A percentile compares a stretch with the other conserved stretches of the same genome.
Conservation (phyloP, 2,329 filamentous ascomycete genomes). For the Scedosporium dehoogii region DNA sequence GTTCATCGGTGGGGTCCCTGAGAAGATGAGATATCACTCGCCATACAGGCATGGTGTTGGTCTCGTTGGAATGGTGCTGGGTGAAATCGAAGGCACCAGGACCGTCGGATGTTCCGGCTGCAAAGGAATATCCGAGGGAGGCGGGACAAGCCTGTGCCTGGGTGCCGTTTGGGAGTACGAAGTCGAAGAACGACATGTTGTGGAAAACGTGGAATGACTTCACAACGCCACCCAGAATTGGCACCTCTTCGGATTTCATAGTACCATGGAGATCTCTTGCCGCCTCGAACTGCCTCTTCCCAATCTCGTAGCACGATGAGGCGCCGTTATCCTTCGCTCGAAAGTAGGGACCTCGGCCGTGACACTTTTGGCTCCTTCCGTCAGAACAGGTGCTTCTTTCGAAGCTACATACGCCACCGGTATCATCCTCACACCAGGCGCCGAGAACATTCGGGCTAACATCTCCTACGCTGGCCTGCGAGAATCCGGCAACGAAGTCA, state of each 20-base stretch:
- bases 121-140: conserved; percentile 84
- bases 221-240: conserved; percentile 55
- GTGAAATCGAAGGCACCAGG: conserved; percentile 90
- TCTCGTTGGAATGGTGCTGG: conserved; percentile 67
- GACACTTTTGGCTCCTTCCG: conserved; percentile 60
- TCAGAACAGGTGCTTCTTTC: conserved; percentile 76
- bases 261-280: conserved; percentile 28
- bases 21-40: conserved; percentile 61
- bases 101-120: conserved; percentile 84
- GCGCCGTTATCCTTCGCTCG: conserved; percentile 59
- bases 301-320: conserved; percentile 67
- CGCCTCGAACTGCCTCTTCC: conserved; percentile 57
- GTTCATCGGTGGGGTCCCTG: conserved; percentile 58
- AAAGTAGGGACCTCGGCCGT: conserved; percentile 64
- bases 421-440: conserved; percentile 81
- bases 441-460: conserved; percentile 82
- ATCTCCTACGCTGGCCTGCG: conserved; percentile 84
- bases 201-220: conserved; percentile 80
- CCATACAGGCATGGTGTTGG: conserved; percentile 66
- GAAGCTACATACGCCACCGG: conserved; percentile 59
- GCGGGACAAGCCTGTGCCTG: conserved; percentile 70
- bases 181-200: conserved; percentile 67
- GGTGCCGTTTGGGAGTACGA: conserved; percentile 63
- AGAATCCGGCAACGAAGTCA: conserved; percentile 82
- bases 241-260: conserved; percentile 20